Evolutionary conservation across 257 asterid species (phyloP), one percentile per base, ranked within the genome.

Genomic region (Nemophila menziesii): DNA sequence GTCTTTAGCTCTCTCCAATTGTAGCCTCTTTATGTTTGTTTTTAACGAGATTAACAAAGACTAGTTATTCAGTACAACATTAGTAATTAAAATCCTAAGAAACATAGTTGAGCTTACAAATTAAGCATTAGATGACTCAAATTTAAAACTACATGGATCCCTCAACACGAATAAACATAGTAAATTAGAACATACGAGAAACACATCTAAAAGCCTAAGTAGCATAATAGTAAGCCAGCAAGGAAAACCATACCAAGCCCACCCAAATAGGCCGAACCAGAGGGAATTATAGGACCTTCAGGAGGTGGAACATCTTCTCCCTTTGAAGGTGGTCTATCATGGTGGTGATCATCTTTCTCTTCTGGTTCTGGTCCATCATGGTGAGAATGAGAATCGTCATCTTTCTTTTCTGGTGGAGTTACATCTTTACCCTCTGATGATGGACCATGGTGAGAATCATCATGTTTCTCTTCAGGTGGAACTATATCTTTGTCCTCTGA

Each of bases 251-350:
- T 5, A 7, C 51, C 5, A 6, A 56, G 43, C 8, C 44, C 55
- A 34, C 53, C 21, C 16, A 50, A 14, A 8, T 46, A 41, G 12
- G 49, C 10, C 10, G 54, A 20, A 7, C 33, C 26, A 10, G 63
- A 41, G 10, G 63, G 63, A 1, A 21, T 5, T 10, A 43, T 19
- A 5, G 56, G 63, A 2, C 44, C 43, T 17, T 16, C 58, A 9
- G 49, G 12, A 2, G 36, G 36, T 7, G 9, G 36, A 13, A 4
- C n/a, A n/a, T n/a, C n/a, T n/a, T n/a, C n/a, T n/a, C n/a, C 33
- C 33, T 24, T 24, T 24, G 33, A 9, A 9, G 4, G 33, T 24
- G 33, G 33, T 24, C 6, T 4, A 9, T 9, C 33, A 24, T n/a
- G 33, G 33, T 24, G 33, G 33, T 24, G 33, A 9, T n/a, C n/a